Evolutionary conservation across 2,329 filamentous ascomycete species (phyloP).

Genomic region (Penicillium sp.): DNA sequence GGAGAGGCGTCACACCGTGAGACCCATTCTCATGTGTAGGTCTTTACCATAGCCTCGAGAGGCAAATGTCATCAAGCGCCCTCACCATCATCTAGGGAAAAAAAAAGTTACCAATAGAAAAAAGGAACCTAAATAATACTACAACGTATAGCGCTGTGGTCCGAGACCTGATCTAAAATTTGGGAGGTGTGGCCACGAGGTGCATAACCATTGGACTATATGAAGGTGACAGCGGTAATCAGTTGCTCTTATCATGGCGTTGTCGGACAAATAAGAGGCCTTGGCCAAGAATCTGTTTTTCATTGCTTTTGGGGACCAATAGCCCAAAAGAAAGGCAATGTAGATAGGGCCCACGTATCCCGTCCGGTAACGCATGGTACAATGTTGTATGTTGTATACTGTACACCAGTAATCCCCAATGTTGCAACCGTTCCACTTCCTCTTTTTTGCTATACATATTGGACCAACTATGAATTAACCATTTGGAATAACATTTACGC

Average conservation of each 20-base stretch:
- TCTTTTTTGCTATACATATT: not conserved
- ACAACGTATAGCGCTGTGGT: not conserved
- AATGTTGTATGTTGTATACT: not conserved
- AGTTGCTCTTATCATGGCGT: conserved; percentile 22
- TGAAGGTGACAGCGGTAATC: conserved; percentile 27
- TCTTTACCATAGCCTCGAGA: too few species aligned
- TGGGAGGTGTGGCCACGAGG: conserved; percentile 23
- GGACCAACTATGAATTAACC: not conserved
- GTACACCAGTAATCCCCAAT: not conserved
- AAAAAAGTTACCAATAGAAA: not conserved
- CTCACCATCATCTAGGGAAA: too few species aligned
- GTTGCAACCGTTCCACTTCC: too few species aligned
- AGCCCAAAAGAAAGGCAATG: not conserved
- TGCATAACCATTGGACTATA: conserved; percentile 20
- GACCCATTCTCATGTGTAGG: not conserved
- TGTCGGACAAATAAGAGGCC: conserved; percentile 10
- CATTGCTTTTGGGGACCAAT: not conserved
- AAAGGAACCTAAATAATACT: not conserved
- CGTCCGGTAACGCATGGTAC: not conserved
- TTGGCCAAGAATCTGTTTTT: not conserved
- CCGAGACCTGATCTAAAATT: conserved; percentile 3
- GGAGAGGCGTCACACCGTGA: conserved; percentile 9
- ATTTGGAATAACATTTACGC: not conserved
- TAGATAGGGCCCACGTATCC: not conserved
- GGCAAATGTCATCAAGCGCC: too few species aligned